A percentile compares a stretch with the other conserved stretches of the same genome.
Evolutionary conservation across 768 basidiomycete species (phyloP).

Genomic region (Dentipellis fragilis): DNA sequence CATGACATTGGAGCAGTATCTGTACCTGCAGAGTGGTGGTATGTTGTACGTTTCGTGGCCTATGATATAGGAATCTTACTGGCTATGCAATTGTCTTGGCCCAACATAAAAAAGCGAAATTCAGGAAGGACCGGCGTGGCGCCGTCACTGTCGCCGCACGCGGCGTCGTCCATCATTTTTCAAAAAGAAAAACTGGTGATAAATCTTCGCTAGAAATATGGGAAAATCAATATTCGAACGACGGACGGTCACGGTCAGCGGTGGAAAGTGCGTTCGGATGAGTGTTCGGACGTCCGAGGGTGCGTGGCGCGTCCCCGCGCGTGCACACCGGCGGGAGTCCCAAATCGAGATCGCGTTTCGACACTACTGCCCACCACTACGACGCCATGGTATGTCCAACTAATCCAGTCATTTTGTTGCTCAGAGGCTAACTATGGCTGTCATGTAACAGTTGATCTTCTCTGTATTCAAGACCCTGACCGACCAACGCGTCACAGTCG

Average conservation of each 20-base stretch:
- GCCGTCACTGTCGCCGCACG: too few species aligned
- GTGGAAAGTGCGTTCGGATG: not conserved
- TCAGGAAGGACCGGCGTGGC: too few species aligned
- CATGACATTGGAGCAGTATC: too few species aligned
- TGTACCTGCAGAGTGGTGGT: too few species aligned
- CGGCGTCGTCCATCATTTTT: too few species aligned
- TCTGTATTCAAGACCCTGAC: slow-evolving; percentile 99
- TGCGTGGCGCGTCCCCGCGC: not conserved
- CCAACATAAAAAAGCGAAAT: too few species aligned
- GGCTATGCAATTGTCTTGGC: too few species aligned
- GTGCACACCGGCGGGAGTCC: not conserved
- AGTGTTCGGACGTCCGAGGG: not conserved
- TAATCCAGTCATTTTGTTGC: not conserved
- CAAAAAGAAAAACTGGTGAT: too few species aligned
- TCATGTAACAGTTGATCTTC: slow-evolving; percentile 62
- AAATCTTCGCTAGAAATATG: too few species aligned
- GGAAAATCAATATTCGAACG: not conserved
- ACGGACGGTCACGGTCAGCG: not conserved
- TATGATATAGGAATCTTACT: too few species aligned
- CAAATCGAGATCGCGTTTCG: not conserved
- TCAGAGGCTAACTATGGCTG: not conserved
- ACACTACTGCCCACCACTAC: not conserved
- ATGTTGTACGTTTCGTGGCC: too few species aligned
- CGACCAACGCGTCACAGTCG: slow-evolving; percentile 92
- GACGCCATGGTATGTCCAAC: not conserved